Percentiles rank a stretch among this genome's conserved stretches.
phyloP scores from a whole-genome alignment of 495 filamentous ascomycete genomes.

The Xylaria castorea region DNA sequence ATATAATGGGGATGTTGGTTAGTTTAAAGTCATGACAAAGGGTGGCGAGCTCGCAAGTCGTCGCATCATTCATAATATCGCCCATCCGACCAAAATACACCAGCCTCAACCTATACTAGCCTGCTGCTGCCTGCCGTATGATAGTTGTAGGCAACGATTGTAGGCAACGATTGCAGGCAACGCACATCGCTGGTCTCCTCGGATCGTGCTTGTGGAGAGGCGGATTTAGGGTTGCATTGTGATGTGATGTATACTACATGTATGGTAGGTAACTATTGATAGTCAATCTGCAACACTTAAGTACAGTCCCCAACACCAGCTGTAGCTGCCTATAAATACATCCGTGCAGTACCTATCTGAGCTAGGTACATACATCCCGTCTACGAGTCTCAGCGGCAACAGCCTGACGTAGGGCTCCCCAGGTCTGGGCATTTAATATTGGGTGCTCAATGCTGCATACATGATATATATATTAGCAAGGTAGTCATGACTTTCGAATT shows the following conservation, averaged over 20 bases:
- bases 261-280: too few species aligned
- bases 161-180: constrained; percentile 13
- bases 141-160: neutral
- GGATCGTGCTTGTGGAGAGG: neutral
- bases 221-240: neutral
- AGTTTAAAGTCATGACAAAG: constrained; percentile 17
- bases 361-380: neutral
- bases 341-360: neutral
- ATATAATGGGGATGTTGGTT: neutral
- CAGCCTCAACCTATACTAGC: neutral
- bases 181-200: neutral
- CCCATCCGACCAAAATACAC: neutral
- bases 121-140: constrained; percentile 15
- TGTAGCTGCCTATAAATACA: neutral
- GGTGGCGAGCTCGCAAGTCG: neutral
- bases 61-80: neutral
- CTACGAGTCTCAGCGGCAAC: neutral
- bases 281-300: neutral
- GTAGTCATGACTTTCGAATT: too few species aligned
- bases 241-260: neutral
- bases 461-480: neutral
- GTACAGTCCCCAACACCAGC: neutral
- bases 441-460: too few species aligned
- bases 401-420: neutral
- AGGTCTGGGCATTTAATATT: neutral